Percentiles rank a stretch among this genome's conserved stretches.
phyloP scores from a whole-genome alignment of 208 protist genomes.

The Trypanosoma melophagium region DNA sequence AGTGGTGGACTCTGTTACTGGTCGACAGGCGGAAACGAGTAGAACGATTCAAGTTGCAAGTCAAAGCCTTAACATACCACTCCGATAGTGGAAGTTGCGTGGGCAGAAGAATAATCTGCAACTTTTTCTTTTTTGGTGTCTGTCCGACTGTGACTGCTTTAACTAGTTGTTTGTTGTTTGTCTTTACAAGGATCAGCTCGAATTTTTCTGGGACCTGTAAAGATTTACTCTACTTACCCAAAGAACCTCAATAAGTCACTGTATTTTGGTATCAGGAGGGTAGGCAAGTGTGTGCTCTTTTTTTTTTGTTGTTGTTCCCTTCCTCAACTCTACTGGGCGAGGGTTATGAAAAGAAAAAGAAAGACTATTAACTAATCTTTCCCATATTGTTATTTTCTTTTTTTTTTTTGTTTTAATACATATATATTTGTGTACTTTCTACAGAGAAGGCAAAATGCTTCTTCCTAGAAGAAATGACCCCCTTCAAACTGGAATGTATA shows the following conservation, averaged over 20 bases:
- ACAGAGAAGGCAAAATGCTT: conserved; percentile 8
- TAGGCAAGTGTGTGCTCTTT: not conserved
- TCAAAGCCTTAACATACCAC: conserved; percentile 37
- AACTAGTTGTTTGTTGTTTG: too few relatives aligned
- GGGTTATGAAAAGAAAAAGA: not conserved
- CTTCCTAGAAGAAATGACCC: conserved; percentile 6
- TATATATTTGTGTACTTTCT: not conserved
- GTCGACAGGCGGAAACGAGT: conserved; percentile 35
- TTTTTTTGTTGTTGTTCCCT: not conserved
- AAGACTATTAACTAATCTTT: not conserved
- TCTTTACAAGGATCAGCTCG: too few relatives aligned
- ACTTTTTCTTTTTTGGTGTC: too few relatives aligned
- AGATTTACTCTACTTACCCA: too few relatives aligned
- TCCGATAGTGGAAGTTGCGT: conserved; percentile 7
- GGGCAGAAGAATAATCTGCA: not conserved
- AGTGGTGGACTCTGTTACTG: conserved; percentile 59
- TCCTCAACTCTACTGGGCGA: too few relatives aligned
- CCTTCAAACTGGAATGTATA: not conserved
- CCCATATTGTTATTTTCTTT: not conserved
- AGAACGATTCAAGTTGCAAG: conserved; percentile 67
- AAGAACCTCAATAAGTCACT: too few relatives aligned
- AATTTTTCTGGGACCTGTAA: too few relatives aligned
- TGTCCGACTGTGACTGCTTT: too few relatives aligned
- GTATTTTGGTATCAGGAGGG: too few relatives aligned
- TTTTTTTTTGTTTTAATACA: not conserved